Evolutionary conservation across 305 asterid species (phyloP).

Genomic region (Coffea humblotiana): DNA sequence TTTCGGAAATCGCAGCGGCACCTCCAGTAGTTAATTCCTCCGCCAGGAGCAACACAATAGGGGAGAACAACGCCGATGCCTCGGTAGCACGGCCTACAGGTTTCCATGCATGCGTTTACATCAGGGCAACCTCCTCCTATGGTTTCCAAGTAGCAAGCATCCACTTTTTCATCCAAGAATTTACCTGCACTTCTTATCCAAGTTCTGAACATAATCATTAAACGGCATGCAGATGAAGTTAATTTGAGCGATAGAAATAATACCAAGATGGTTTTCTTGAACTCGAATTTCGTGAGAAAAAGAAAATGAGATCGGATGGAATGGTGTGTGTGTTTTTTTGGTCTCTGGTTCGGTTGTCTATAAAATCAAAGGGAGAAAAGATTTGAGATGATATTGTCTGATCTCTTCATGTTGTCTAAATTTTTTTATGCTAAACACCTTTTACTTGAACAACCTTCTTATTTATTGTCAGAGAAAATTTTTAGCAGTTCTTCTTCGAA

Average conservation of each 20-base stretch:
- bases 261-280: too few species aligned
- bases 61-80: conserved; percentile 2
- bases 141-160: conserved; percentile 9
- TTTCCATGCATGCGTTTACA: conserved; percentile 13
- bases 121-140: conserved; percentile 25
- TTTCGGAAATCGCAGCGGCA: conserved; percentile 16
- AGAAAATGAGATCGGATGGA: too few species aligned
- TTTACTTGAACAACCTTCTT: too few species aligned
- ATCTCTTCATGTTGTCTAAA: too few species aligned
- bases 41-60: conserved; percentile 18
- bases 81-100: conserved; percentile 26
- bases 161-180: not conserved
- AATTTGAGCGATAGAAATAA: too few species aligned
- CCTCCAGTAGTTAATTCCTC: conserved; percentile 6
- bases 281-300: not conserved
- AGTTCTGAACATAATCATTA: not conserved
- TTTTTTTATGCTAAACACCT: too few species aligned
- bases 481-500: too few species aligned
- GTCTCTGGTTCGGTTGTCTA: not conserved
- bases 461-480: too few species aligned
- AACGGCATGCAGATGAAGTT: not conserved
- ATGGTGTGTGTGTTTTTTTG: too few species aligned
- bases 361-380: too few species aligned
- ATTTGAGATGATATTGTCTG: too few species aligned
- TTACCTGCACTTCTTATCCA: not conserved